Percentiles rank a stretch among this genome's conserved stretches.
Conservation (phyloP, 1,139 yeast species). For the Wickerhamiella pararugosa region DNA sequence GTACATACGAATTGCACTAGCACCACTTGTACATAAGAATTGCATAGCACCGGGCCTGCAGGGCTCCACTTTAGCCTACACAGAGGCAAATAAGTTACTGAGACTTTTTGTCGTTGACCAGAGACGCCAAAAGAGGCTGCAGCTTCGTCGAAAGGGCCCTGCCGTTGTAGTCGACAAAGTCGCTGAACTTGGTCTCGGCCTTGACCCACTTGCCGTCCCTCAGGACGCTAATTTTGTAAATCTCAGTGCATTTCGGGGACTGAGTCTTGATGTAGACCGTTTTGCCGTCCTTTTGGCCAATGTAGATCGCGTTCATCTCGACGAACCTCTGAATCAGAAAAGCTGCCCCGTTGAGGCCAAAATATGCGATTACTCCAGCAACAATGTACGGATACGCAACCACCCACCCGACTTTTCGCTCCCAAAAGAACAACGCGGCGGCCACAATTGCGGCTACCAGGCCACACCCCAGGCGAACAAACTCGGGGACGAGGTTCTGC, state of each 20-base stretch:
- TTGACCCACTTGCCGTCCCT: background rate
- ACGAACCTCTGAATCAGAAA: slow-evolving; percentile 36
- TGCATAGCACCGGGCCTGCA: background rate
- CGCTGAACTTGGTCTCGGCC: slow-evolving; percentile 7
- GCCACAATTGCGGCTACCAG: slow-evolving; percentile 51
- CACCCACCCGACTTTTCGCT: slow-evolving; percentile 41
- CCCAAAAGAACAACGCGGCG: slow-evolving; percentile 48
- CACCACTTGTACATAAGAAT: background rate
- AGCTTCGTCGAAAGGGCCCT: slow-evolving; percentile 11
- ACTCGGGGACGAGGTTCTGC: slow-evolving; percentile 43
- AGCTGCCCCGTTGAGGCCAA: slow-evolving; percentile 31
- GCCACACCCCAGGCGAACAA: slow-evolving; percentile 55
- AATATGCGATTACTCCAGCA: slow-evolving; percentile 36
- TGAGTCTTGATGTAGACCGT: slow-evolving; percentile 13
- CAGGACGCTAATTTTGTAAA: slow-evolving; percentile 6
- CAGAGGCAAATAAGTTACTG: background rate
- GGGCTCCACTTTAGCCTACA: background rate
- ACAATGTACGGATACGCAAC: slow-evolving; percentile 29
- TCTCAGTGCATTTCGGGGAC: slow-evolving; percentile 6
- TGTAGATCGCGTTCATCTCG: slow-evolving; percentile 44
- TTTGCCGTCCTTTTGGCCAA: slow-evolving; percentile 32
- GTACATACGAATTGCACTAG: too few relatives aligned
- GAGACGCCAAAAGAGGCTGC: slow-evolving; percentile 5
- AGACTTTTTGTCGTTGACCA: background rate
- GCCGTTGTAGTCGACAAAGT: slow-evolving; percentile 13